Percentiles rank a stretch among this genome's conserved stretches.
phyloP scores from a whole-genome alignment of 768 basidiomycete species.

The Tubosaeta sp. region DNA sequence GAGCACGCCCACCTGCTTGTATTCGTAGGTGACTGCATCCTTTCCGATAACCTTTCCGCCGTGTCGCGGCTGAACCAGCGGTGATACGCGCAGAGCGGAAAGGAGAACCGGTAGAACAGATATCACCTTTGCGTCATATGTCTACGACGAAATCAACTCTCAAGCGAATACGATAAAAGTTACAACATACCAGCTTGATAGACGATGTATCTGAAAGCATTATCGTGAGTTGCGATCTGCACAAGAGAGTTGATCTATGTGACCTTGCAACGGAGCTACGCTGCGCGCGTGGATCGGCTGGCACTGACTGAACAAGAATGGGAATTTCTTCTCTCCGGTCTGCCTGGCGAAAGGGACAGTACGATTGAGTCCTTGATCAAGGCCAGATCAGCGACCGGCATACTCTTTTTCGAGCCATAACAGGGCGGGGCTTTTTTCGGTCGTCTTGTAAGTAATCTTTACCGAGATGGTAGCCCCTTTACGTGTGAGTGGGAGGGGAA shows the following conservation, averaged over 20 bases:
- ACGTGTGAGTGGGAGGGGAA: constrained; percentile 42
- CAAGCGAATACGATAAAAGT: not conserved
- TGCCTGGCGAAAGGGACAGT: constrained; percentile 41
- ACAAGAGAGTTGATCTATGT: constrained; percentile 10
- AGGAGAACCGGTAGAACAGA: constrained; percentile 81
- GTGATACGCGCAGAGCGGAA: constrained; percentile 77
- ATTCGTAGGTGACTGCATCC: constrained; percentile 69
- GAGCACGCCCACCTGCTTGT: constrained; percentile 57
- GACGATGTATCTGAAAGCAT: constrained; percentile 67
- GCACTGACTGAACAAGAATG: constrained; percentile 89
- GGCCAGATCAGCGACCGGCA: not conserved
- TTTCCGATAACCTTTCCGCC: constrained; percentile 70
- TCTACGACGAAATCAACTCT: constrained; percentile 37
- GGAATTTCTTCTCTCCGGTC: constrained; percentile 80
- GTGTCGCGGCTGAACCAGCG: constrained; percentile 68
- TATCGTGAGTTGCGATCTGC: not conserved
- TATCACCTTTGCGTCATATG: constrained; percentile 73
- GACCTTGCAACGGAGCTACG: constrained; percentile 76
- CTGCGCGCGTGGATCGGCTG: constrained; percentile 88
- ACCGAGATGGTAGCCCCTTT: constrained; percentile 41
- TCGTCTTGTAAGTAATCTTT: constrained; percentile 68
- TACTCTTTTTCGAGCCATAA: constrained; percentile 87
- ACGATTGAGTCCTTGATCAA: not conserved
- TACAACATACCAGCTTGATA: constrained; percentile 65
- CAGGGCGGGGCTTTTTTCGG: constrained; percentile 67